Evolutionary conservation across 192 early-diverging fungal genomes (phyloP).

Genomic region (Rhizophagus clarus): DNA sequence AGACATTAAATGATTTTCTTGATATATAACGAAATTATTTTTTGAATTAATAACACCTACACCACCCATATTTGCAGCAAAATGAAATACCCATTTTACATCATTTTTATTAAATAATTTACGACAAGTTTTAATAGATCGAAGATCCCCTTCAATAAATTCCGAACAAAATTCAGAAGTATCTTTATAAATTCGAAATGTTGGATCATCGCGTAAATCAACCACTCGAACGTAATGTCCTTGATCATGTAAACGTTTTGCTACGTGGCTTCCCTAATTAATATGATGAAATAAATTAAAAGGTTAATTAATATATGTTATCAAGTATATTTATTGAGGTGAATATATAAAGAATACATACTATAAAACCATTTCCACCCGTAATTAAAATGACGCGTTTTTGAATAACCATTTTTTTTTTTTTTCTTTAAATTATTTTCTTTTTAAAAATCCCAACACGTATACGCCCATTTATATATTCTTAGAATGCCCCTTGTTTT

Average conservation of each 20-base stretch:
- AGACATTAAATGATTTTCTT: neutral
- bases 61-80: slow-evolving; percentile 1
- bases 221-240: neutral
- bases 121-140: neutral
- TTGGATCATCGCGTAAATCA: neutral
- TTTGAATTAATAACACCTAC: neutral
- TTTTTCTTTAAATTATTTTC: too few species aligned
- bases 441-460: too few species aligned
- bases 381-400: too few species aligned
- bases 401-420: too few species aligned
- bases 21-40: neutral
- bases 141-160: neutral
- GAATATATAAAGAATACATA: too few species aligned
- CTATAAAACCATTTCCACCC: too few species aligned
- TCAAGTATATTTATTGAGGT: too few species aligned
- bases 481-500: too few species aligned
- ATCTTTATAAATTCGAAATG: neutral
- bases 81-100: slow-evolving; percentile 8
- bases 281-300: neutral
- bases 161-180: neutral
- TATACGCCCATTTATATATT: too few species aligned
- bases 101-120: neutral
- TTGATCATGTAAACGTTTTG: slow-evolving; percentile 6
- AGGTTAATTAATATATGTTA: too few species aligned
- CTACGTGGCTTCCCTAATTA: slow-evolving; percentile 1